Evolutionary conservation across 75 land plant species (phyloP).

Genomic region (Ceratopteris richardii): DNA sequence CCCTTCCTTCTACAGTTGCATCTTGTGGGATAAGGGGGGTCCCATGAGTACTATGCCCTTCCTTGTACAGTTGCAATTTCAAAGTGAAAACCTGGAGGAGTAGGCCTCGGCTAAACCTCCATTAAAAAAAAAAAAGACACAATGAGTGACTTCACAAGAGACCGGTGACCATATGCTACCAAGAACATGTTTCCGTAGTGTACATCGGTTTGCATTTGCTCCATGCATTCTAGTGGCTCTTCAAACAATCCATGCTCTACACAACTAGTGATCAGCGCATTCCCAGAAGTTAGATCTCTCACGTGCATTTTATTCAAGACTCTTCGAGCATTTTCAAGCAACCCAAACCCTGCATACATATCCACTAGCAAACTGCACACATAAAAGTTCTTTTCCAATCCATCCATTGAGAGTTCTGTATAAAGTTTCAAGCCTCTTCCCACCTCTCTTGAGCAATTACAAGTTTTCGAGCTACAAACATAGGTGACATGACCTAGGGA

Average conservation of each 20-base stretch:
- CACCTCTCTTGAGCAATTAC: slow-evolving; percentile 27
- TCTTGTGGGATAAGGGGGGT: too few relatives aligned
- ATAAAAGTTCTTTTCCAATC: neutral
- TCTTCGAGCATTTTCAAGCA: slow-evolving; percentile 6
- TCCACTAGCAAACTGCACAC: slow-evolving; percentile 4
- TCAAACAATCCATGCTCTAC: slow-evolving; percentile 7
- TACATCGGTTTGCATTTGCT: slow-evolving; percentile 16
- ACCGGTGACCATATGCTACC: too few relatives aligned
- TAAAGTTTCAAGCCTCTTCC: slow-evolving; percentile 55
- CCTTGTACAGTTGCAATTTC: too few relatives aligned
- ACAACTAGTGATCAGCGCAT: slow-evolving; percentile 11
- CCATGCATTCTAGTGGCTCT: slow-evolving; percentile 4
- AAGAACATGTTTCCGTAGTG: too few relatives aligned
- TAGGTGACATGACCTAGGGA: slow-evolving; percentile 14
- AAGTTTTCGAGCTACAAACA: slow-evolving; percentile 27
- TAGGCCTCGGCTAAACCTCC: too few relatives aligned
- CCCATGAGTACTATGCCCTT: too few relatives aligned
- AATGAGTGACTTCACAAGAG: too few relatives aligned
- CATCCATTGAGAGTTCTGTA: slow-evolving; percentile 21
- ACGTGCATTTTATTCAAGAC: slow-evolving; percentile 7
- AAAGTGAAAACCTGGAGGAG: too few relatives aligned
- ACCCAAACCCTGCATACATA: slow-evolving; percentile 15
- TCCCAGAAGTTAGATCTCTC: slow-evolving; percentile 10
- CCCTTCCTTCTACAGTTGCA: too few relatives aligned
- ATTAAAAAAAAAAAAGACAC: too few relatives aligned